phyloP scores from a whole-genome alignment of 2,329 filamentous ascomycete species.

The Claviceps paspali region DNA sequence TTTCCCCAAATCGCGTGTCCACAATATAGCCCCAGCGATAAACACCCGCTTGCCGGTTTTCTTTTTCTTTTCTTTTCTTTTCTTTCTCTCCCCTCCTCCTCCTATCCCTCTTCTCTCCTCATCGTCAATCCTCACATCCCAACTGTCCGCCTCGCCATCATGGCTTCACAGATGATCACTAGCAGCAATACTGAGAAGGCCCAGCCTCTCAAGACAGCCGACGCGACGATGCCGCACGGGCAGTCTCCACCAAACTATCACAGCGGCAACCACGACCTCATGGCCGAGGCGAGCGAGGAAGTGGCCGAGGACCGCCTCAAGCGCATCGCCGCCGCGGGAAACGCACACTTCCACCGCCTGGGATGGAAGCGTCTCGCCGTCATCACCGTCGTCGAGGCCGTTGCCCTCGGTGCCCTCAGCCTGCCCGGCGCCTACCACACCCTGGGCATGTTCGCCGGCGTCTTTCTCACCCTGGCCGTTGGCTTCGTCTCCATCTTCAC shows the following conservation, averaged over 20 bases:
- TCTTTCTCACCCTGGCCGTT: slow-evolving; percentile 25
- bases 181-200: no score
- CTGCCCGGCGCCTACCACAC: slow-evolving; percentile 35
- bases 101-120: not conserved
- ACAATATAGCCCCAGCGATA: no score
- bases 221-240: no score
- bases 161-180: no score
- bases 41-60: no score
- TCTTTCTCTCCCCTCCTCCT: not conserved
- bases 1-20: no score
- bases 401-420: slow-evolving; percentile 37
- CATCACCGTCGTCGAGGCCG: slow-evolving; percentile 40
- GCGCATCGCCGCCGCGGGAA: slow-evolving; percentile 26
- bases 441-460: slow-evolving; percentile 38
- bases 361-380: slow-evolving; percentile 42
- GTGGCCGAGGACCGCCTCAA: slow-evolving; percentile 21
- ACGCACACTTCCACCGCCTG: slow-evolving; percentile 34
- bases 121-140: no score
- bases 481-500: slow-evolving; percentile 33
- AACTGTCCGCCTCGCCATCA: no score
- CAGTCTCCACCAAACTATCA: no score
- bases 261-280: slow-evolving; percentile 6
- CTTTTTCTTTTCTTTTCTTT: not conserved
- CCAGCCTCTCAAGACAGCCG: no score
- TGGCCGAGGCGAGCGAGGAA: slow-evolving; percentile 13